Base-by-base conservation (phyloP, 257 asterid species). In the Plantago ovata region DNA sequence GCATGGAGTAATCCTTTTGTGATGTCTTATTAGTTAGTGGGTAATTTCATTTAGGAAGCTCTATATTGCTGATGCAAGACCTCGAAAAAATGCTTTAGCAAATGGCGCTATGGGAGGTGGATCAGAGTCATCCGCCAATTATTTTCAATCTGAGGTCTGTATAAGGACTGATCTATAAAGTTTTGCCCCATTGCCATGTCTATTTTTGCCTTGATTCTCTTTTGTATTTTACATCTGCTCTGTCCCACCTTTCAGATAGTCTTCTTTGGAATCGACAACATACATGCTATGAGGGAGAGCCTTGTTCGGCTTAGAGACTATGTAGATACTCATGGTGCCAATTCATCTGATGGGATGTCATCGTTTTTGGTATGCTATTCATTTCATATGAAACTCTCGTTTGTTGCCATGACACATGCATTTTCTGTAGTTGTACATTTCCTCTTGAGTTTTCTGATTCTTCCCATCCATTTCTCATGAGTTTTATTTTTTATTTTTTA, bases 41-140 rank as follows among this genome's bases (percentile, higher is more conserved):
- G 38, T 61, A 38, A 54, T 58, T 75, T 65, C 42, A 23, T 55
- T 43, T 74, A 93, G 98, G 93, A 93, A 93, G 78, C 82, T 93
- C 60, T 93, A 89, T 67, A 93, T 93, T 44, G 95, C 94, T 73
- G 98, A 93, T 77, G 98, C 98, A 73, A 86, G 98, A 77, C 97
- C 98, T n/a, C 77, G 97, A 69, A 93, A 86, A 77, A 93, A 93
- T 72, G 98, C 98, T 76, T 66, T 93, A 66, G 98, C 98, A 62
- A 93, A 93, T 86, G 98, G 98, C 66, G 98, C 98, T 58, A 88
- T 93, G 98, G 98, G 98, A 55, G 98, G 98, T 67, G 98, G 98
- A 77, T 93, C 98, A 3, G 98, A 93, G 79, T 93, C 98, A 42
- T 93, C 98, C 65, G 83, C 98, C 70, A 81, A 93, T 76, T 88